These are phyloP conservation scores for Triticum monococcum DNA, from an alignment of 176 grass and related monocot genomes.

Conservation along the genomic window DNA sequence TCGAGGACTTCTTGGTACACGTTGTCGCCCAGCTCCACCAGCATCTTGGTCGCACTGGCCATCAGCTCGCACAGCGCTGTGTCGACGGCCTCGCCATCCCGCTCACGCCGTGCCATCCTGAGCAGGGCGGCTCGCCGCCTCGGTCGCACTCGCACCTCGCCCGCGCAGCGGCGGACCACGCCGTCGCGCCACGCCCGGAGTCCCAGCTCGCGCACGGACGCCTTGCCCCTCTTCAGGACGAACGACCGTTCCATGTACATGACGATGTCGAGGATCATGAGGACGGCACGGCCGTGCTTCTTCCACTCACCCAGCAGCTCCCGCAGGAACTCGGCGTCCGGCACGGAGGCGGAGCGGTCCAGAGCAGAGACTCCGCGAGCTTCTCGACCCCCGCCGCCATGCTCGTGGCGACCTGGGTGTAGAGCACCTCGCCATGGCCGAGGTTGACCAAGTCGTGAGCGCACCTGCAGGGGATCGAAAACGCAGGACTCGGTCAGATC, in stretches of 20 bases:
- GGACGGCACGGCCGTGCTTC: not conserved
- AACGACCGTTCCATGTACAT: not conserved
- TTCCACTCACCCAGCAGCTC: not conserved
- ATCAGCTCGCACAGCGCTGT: not conserved
- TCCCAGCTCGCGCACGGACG: not conserved
- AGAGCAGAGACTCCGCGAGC: not conserved
- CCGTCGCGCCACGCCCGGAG: not conserved
- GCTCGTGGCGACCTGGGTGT: not conserved
- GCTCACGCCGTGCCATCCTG: not conserved
- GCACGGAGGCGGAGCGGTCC: not conserved
- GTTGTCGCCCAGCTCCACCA: not conserved
- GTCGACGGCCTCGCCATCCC: not conserved
- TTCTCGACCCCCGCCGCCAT: not conserved
- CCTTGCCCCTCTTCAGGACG: not conserved
- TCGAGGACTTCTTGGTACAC: not conserved
- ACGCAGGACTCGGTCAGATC: not conserved
- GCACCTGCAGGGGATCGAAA: not conserved
- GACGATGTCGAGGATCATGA: not conserved
- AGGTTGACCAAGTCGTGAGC: not conserved
- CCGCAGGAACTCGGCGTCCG: not conserved
- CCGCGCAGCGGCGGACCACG: not conserved
- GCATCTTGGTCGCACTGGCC: not conserved
- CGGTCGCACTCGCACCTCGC: not conserved
- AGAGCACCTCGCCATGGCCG: not conserved
- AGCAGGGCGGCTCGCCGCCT: not conserved